Base-by-base conservation (phyloP, 306 rosid species). In the Prunus armeniaca region DNA sequence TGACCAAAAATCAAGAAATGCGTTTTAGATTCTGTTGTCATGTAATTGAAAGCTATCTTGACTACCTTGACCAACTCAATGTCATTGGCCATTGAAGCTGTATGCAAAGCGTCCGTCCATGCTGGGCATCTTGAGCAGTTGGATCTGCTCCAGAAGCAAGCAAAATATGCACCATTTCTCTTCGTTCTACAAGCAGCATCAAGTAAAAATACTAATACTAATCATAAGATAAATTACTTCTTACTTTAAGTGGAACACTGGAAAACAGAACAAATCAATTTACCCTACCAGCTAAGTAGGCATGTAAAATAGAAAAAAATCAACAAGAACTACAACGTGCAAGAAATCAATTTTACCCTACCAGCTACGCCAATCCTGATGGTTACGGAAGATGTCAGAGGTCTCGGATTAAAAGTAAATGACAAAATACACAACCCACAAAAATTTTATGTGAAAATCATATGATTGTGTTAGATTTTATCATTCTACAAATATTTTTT, bases 71-170 rank as follows among this genome's bases (percentile, higher is more conserved):
- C 96, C 90, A 95, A 79, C 81, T 92, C 97, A 83, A 87, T 88
- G 17, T 92, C 97, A 82, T 90, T 86, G 62, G 92, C 89, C 97
- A 95, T 92, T 41, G 96, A 89, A 80, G 99, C 97, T 18, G 96
- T 86, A 83, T 95, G 99, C 87, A 95, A 84, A 80, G 96, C 96
- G 99, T 95, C 81, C 97, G 93, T 58, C 97, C 92, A 84, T 95
- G 94, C 83, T 87, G 97, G 50, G 84, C 76, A 86, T 95, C 99
- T 76, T 92, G 97, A 32, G 93, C 91, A 62, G 96, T 83, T 75
- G 97, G 96, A 86, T 95, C 92, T 79, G 99, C 97, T 71, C 97
- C 96, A 54, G 96, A 93, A 50, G 89, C 87, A 76, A 95, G 99
- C 87, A 95, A 84, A 87, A 87, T 84, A 82, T 52, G 89, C 86